Evolutionary conservation across 495 filamentous ascomycete genomes (phyloP), one percentile per base, ranked within the genome.

Genomic region (Acidiella bohemica): DNA sequence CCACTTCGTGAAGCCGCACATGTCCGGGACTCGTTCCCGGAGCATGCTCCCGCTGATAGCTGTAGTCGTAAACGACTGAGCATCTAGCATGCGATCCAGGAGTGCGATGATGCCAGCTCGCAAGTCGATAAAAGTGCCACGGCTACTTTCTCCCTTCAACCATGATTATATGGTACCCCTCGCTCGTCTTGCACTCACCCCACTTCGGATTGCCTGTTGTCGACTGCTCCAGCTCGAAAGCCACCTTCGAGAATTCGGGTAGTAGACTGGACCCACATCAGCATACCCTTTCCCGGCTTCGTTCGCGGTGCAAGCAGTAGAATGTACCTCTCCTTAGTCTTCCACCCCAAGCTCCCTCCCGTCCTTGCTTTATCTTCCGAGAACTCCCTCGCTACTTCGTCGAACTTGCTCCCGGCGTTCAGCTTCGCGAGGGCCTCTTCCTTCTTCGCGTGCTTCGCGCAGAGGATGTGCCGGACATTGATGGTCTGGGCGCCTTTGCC

Each of bases 161-260:
- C 78, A 93, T 90, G 41, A 94, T 78, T 39, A 93, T 76, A 61
- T 95, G 87, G 67, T 93, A 93, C n/a, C 87, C 87, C 63, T 77
- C 77, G 7, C 68, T 66, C 2, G 84, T 88, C 66, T 92, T 93
- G 22, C 75, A 79, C 62, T 92, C 81, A 11, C 62, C 81, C 55
- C 71, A 81, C 53, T 78, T 80, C 5, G 86, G 83, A 42, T 67
- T 82, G 10, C 55, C 70, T n/a, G 78, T 84, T 16, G 80, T 78
- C 56, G 80, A 86, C 0, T 75, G 65, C 49, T 83, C 78, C 27
- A 95, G 66, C 17, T 76, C 76, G 51, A 79, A 93, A 8, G 85
- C 87, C 4, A 76, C 76, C 51, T 78, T 76, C 55, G 90, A 85
- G 54, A 93, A 95, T 7, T 72, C 69, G 4, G 72, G 67, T 28